Evolutionary conservation across 257 asterid species (phyloP), one percentile per base, ranked within the genome.

Genomic region (Nicotiana undulata): DNA sequence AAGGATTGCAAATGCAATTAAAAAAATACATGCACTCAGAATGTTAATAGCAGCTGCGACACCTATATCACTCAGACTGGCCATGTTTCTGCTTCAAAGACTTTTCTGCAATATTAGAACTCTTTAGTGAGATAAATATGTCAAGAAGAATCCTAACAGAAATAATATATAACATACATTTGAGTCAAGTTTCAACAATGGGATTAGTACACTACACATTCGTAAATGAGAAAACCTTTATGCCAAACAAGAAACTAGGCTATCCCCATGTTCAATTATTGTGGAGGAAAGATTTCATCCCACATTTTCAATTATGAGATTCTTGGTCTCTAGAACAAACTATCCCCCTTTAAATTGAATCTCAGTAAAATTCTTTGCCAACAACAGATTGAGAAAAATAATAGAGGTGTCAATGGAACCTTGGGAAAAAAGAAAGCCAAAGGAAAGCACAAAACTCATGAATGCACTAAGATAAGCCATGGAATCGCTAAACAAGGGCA

Each of bases 1-100:
- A 79, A 95, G 92, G 81, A 95, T 49, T 46, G 97, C 99, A 81
- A 95, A 95, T 80, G 97, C 98, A 79, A 93, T 61, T 40, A 95
- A 93, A 86, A 95, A 95, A 29, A 89, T 65, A 86, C 94, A 79
- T 17, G 98, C 97, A 82, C 90, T 86, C 82, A 92, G 87, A 64
- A 92, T 89, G 86, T 95, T 95, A 51, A 95, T 83, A 51, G 89
- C 91, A 18, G 98, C 99, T 26, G 98, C 90, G 32, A 92, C 88
- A 56, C 92, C 91, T 85, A 95, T 95, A 85, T 95, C 99, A 63
- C 84, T 79, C 52, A 91, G 88, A n/a, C 88, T 88, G 12, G 98
- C 97, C 97, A 93, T 93, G 77, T 66, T 40, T 68, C 75, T 58
- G 82, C 89, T 85, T 81, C 87, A 87, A 78, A 58, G 49, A 37